These are phyloP conservation scores for Stromatinia cepivora DNA, from an alignment of 2,329 filamentous ascomycete genomes.

Conservation along the genomic window DNA sequence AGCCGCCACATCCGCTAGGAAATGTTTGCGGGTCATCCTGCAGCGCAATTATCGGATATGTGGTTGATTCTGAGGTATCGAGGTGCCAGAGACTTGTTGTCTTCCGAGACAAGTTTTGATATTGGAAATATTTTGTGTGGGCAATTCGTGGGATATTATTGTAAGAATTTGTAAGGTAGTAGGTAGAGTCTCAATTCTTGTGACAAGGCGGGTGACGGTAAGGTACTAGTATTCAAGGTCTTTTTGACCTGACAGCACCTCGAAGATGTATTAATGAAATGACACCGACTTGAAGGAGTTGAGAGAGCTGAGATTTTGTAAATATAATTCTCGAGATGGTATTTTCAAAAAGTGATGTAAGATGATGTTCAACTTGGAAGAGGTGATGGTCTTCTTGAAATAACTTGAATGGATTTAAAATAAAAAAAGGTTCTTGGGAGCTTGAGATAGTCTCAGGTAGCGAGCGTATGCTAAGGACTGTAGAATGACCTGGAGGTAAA, in stretches of 20 bases:
- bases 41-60: neutral
- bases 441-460: neutral
- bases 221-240: neutral
- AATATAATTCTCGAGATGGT: neutral
- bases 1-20: conserved; percentile 57
- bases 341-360: neutral
- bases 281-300: neutral
- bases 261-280: neutral
- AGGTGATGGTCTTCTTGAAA: neutral
- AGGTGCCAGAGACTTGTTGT: neutral
- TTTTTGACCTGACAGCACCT: neutral
- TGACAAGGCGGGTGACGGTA: neutral
- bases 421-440: neutral
- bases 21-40: conserved; percentile 65
- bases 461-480: neutral
- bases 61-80: neutral
- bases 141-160: neutral
- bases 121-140: neutral
- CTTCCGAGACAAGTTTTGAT: neutral
- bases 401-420: neutral
- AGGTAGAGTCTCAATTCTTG: too few species aligned
- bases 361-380: neutral
- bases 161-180: neutral
- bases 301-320: neutral
- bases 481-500: neutral